Base-by-base conservation (phyloP, 2,329 filamentous ascomycete genomes). In the Cercospora sp. region DNA sequence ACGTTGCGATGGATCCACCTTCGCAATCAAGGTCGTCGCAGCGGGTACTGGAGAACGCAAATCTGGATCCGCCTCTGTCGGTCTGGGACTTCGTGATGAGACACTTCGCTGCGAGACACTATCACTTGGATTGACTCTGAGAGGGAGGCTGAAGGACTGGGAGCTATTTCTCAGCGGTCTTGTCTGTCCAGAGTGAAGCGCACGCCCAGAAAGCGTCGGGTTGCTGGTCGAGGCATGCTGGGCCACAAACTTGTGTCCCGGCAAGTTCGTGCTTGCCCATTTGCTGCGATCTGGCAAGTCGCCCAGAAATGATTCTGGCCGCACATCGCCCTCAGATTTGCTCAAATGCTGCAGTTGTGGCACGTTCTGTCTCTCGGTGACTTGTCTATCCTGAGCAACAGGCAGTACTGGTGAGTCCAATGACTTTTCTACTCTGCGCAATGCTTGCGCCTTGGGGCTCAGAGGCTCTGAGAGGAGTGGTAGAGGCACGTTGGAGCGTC, bases 121-220 rank as follows among this genome's bases (percentile, higher is more conserved):
- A 73, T 78, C 37, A 74, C 75, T 65, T 73, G 80, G 77, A 61
- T 81, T 80, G 51, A 80, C 68, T 59, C 73, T 72, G 18, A 78
- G 66, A 4, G 77, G 77, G 1, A 79, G 67, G 60, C 74, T 65
- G 78, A 79, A 67, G 60, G 74, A 64, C 66, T 70, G 70, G 21
- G 66, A 67, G 63, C 69, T 65, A 30, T 64, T 69, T 30, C 73
- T 68, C 3, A 67, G 58, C 8, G 66, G 67, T 40, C 71, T 63
- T 18, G 65, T 61, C 26, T 63, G 43, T 30, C 24, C 43, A 34
- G 61, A 26, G 13, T 63, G 61, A 34, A 63, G 26, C 6, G 61
- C n/a, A n/a, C 61, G 43, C 24, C 45, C 45, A 51, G 45, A 51
- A 37, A n/a, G 61, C 53, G 32, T 53, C 28, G 16, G 58, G 57